Percentiles rank a stretch among this genome's conserved stretches.
Conservation (phyloP, 768 basidiomycete genomes). For the Rhodotorula toruloides region DNA sequence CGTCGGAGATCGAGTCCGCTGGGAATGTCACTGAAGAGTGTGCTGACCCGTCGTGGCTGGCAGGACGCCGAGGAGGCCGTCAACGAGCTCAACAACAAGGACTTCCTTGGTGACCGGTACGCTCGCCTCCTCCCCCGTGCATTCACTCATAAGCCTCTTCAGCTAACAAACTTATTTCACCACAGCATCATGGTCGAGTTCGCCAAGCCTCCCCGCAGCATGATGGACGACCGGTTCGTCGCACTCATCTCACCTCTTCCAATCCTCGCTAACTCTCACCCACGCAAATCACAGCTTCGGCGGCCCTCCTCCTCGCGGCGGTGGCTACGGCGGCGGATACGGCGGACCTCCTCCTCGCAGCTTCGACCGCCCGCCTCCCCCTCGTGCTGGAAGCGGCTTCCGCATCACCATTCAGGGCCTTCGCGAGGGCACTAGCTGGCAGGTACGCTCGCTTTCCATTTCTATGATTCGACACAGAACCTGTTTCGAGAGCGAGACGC, state of each 20-base stretch:
- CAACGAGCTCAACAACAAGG: constrained; percentile 70
- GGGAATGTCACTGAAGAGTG: too few relatives aligned
- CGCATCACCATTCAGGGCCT: constrained; percentile 74
- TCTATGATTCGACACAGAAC: not conserved
- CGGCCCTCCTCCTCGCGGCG: not conserved
- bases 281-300: not conserved
- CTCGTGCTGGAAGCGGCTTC: constrained; percentile 49
- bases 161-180: not conserved
- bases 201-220: constrained; percentile 63
- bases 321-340: constrained; percentile 45
- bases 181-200: constrained; percentile 89
- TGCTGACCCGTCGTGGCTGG: not conserved
- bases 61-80: constrained; percentile 95
- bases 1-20: not conserved
- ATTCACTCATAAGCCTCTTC: not conserved
- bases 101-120: constrained; percentile 81
- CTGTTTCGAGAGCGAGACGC: not conserved
- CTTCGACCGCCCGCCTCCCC: constrained; percentile 61
- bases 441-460: constrained; percentile 55
- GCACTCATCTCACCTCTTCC: not conserved
- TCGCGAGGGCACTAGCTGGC: constrained; percentile 94
- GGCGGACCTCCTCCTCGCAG: constrained; percentile 48
- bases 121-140: constrained; percentile 12
- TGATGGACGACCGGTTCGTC: constrained; percentile 32
- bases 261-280: not conserved